Evolutionary conservation across 73 alveolate species (phyloP).

Genomic region (Breviolum minutum): DNA sequence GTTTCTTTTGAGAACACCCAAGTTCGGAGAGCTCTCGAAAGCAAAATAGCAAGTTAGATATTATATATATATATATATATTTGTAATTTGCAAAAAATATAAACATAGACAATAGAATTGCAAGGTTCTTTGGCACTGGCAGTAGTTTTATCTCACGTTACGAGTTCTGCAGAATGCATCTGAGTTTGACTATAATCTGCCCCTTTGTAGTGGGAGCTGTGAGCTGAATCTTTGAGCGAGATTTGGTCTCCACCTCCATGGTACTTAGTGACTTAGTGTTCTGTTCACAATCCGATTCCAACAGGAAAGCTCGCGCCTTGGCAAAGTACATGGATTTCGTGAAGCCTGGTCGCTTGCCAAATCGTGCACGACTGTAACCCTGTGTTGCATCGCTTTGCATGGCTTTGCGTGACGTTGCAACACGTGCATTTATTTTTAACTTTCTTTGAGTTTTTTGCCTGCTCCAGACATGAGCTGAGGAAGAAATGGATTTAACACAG

Average conservation of each 20-base stretch:
- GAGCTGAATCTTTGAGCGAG: too few species aligned
- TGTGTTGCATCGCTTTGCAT: background rate
- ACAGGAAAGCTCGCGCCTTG: slow-evolving; percentile 46
- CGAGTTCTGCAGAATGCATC: background rate
- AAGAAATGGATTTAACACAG: slow-evolving; percentile 46
- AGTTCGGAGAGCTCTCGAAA: background rate
- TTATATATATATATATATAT: background rate
- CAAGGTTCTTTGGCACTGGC: background rate
- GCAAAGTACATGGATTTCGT: slow-evolving; percentile 32
- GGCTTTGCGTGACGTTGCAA: background rate
- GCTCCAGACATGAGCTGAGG: background rate
- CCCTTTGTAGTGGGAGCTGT: too few species aligned
- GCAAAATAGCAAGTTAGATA: background rate
- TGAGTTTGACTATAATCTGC: background rate
- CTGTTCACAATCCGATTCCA: background rate
- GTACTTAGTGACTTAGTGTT: too few species aligned
- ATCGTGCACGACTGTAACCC: background rate
- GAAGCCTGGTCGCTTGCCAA: slow-evolving; percentile 39
- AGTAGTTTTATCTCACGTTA: background rate
- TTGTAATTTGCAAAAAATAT: too few species aligned
- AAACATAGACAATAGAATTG: too few species aligned
- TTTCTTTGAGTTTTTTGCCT: background rate
- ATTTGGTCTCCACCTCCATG: too few species aligned
- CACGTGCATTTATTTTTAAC: background rate
- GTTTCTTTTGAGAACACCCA: background rate